These are phyloP conservation scores for Vicia sativa DNA, from an alignment of 306 rosid genomes.

Conservation along the genomic window DNA sequence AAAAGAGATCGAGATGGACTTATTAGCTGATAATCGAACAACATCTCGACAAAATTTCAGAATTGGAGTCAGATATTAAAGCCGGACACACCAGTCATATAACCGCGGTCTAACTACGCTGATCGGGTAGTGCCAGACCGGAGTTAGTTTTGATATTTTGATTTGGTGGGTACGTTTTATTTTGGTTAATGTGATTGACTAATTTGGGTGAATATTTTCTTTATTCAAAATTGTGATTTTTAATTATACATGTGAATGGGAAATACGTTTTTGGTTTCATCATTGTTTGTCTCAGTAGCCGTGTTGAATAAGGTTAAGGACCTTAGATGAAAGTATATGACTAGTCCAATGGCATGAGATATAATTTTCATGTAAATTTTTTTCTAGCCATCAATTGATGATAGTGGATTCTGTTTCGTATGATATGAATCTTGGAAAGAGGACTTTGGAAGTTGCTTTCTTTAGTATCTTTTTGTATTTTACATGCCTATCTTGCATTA, in stretches of 20 bases:
- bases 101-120: no score
- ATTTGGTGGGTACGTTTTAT: no score
- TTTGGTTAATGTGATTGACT: background rate
- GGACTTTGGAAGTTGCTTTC: background rate
- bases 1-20: no score
- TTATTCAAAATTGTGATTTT: background rate
- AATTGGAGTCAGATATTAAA: no score
- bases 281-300: background rate
- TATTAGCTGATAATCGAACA: no score
- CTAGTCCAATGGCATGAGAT: slow-evolving; percentile 11
- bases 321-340: slow-evolving; percentile 2
- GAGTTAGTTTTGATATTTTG: no score
- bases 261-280: slow-evolving; percentile 4
- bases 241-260: background rate
- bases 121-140: no score
- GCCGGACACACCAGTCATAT: no score
- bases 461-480: slow-evolving; percentile 11
- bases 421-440: slow-evolving; percentile 5
- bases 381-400: background rate
- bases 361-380: background rate
- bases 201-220: background rate
- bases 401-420: background rate
- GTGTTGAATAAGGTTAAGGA: background rate
- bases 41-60: no score
- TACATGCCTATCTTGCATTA: background rate